Evolutionary conservation across 345 rosid genomes (phyloP).

Genomic region (Citrus sinensis): DVS_A1.0 CM039164.1:23055501-23056000

Average conservation of each 20-base stretch:
- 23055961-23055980: background rate
- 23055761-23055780: background rate
- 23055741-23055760: background rate
- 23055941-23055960: background rate
- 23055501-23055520: slow-evolving; percentile 22
- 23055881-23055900: background rate
- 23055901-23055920: background rate
- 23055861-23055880: background rate
- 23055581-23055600: background rate
- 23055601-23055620: background rate
- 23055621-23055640: background rate
- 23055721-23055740: background rate
- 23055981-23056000: no score
- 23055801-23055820: background rate
- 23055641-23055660: background rate
- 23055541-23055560: background rate
- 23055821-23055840: background rate
- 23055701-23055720: slow-evolving; percentile 3
- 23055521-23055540: slow-evolving; percentile 9
- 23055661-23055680: slow-evolving; percentile 5
- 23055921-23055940: no score
- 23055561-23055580: background rate
- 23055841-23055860: background rate
- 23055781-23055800: background rate
- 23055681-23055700: background rate